Percentiles rank a stretch among this genome's conserved stretches.
phyloP scores from a whole-genome alignment of 805 yeast species.

The Candida endomychidarum region DNA sequence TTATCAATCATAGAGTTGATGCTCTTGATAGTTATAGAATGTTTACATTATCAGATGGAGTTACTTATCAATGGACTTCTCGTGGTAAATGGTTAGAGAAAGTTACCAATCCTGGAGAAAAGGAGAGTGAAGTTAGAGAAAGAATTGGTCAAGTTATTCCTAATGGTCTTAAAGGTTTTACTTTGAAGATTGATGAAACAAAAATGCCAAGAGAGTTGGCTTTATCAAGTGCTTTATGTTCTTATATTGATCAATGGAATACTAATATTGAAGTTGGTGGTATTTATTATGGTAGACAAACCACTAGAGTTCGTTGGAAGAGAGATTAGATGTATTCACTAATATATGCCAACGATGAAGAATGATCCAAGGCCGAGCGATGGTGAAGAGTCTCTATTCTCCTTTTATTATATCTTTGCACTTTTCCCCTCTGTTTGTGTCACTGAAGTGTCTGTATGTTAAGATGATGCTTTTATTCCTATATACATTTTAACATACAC shows the following conservation, averaged over 20 bases:
- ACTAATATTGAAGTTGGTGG: constrained; percentile 64
- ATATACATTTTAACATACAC: no score
- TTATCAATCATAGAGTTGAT: constrained; percentile 58
- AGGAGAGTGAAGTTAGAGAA: constrained; percentile 62
- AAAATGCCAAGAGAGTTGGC: constrained; percentile 61
- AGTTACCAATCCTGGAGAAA: constrained; percentile 60
- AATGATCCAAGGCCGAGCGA: no score
- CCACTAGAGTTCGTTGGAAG: constrained; percentile 53
- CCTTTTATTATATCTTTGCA: no score
- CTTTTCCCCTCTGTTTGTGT: no score
- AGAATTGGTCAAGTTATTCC: constrained; percentile 59
- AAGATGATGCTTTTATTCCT: no score
- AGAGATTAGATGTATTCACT: constrained; percentile 37
- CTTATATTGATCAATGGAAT: constrained; percentile 68
- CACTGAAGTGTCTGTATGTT: no score
- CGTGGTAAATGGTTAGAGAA: constrained; percentile 57
- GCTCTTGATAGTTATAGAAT: constrained; percentile 60
- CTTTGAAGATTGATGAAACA: constrained; percentile 51
- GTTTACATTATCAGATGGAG: constrained; percentile 60
- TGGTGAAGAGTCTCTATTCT: no score
- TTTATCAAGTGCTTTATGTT: constrained; percentile 56
- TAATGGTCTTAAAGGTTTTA: constrained; percentile 56
- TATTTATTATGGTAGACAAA: constrained; percentile 55
- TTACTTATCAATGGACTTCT: constrained; percentile 64
- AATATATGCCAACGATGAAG: no score